Conservation (phyloP, 2,329 filamentous ascomycete genomes). For the Pseudogymnoascus sp. region DNA sequence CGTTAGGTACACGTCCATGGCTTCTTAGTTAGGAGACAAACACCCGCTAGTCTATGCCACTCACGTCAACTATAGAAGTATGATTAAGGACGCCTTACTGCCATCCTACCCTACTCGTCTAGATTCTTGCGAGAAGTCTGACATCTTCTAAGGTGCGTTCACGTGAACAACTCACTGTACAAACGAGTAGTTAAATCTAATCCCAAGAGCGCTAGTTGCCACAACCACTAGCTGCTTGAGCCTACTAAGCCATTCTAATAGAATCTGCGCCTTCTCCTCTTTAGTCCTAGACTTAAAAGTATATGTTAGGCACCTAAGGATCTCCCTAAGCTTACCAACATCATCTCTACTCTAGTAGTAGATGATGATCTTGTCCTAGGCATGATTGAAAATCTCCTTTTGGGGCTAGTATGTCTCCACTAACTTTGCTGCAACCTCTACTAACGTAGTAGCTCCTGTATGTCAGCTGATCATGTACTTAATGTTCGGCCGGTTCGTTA, state of each 20-base stretch:
- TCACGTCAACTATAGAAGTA: constrained; percentile 4
- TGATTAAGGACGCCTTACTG: neutral
- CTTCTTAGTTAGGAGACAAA: constrained; percentile 5
- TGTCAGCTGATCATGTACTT: constrained; percentile 12
- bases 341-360: constrained; percentile 12
- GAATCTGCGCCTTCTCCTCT: constrained; percentile 9
- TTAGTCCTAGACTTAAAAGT: neutral
- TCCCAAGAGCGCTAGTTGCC: neutral
- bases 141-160: neutral
- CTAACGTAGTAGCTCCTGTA: neutral
- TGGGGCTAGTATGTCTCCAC: constrained; percentile 9
- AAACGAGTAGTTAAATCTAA: neutral
- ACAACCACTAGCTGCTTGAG: neutral
- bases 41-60: neutral
- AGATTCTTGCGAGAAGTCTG: constrained; percentile 3
- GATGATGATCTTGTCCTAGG: constrained; percentile 15
- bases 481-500: constrained; percentile 14
- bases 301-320: constrained; percentile 9
- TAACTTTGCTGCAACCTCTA: constrained; percentile 10
- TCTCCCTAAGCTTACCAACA: constrained; percentile 8
- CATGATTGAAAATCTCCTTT: constrained; percentile 9
- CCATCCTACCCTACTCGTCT: neutral
- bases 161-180: neutral
- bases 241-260: too few species aligned
- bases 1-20: constrained; percentile 13